Percentiles rank a stretch among this genome's conserved stretches.
Evolutionary conservation across 495 filamentous ascomycete genomes (phyloP).

Genomic region (Glonium stellatum): DNA sequence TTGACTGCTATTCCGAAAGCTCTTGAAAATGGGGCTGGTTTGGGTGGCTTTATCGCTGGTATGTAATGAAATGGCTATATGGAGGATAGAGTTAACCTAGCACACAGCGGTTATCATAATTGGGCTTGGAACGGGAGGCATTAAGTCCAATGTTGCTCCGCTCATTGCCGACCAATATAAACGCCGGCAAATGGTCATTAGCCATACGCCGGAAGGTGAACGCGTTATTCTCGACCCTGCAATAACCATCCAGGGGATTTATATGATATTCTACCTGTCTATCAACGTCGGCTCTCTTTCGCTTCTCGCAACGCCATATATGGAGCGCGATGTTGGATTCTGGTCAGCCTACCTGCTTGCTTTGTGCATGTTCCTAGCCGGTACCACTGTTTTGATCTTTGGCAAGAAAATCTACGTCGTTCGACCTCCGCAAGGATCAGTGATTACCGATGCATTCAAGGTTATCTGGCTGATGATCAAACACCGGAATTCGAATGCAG

Average conservation of each 20-base stretch:
- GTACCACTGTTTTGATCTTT: slow-evolving; percentile 46
- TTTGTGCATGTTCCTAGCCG: slow-evolving; percentile 52
- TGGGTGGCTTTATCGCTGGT: slow-evolving; percentile 33
- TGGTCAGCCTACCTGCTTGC: slow-evolving; percentile 71
- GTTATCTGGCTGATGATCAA: slow-evolving; percentile 52
- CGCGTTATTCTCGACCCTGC: slow-evolving; percentile 68
- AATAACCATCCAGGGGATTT: slow-evolving; percentile 67
- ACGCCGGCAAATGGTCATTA: slow-evolving; percentile 53
- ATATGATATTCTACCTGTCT: slow-evolving; percentile 59
- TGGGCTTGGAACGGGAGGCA: slow-evolving; percentile 41
- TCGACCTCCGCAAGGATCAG: slow-evolving; percentile 55
- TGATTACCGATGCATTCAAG: slow-evolving; percentile 56
- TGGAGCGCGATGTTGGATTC: slow-evolving; percentile 63
- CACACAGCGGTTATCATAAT: slow-evolving; percentile 44
- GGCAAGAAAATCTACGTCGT: slow-evolving; percentile 54
- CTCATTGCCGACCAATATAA: slow-evolving; percentile 66
- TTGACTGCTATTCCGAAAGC: slow-evolving; percentile 32
- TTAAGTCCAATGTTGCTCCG: slow-evolving; percentile 6
- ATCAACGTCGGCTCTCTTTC: slow-evolving; percentile 72
- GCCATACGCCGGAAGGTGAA: slow-evolving; percentile 55
- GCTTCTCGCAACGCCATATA: slow-evolving; percentile 56
- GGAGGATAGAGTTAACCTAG: background rate
- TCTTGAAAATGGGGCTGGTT: slow-evolving; percentile 29
- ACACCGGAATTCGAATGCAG: slow-evolving; percentile 41
- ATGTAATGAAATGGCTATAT: background rate